Percentiles rank a stretch among this genome's conserved stretches.
Conservation (phyloP, 768 basidiomycete genomes). For the Mycena chlorophos region DNA sequence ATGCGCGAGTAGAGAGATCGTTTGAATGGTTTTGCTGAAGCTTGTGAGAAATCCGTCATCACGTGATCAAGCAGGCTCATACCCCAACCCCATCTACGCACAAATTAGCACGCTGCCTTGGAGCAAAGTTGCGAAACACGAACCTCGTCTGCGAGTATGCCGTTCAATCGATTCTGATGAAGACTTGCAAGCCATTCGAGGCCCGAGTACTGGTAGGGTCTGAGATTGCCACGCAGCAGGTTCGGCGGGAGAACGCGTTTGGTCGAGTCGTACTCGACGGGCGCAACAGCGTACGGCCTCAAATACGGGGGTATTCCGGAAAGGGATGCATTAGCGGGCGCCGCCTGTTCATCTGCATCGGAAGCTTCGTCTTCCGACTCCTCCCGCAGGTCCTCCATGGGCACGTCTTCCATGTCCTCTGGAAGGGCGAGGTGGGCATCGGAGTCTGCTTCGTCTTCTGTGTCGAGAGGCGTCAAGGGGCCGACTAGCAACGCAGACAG, state of each 20-base stretch:
- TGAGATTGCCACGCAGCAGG: constrained; percentile 81
- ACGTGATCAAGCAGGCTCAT: background rate
- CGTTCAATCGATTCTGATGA: constrained; percentile 77
- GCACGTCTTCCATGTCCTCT: too few species aligned
- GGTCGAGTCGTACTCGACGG: constrained; percentile 65
- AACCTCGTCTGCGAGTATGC: constrained; percentile 80
- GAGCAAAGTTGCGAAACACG: background rate
- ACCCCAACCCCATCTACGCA: constrained; percentile 85
- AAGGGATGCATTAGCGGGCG: too few species aligned
- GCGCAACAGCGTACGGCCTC: constrained; percentile 68
- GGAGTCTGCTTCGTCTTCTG: too few species aligned
- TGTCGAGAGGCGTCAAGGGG: too few species aligned
- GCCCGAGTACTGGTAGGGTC: constrained; percentile 92
- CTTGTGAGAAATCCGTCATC: background rate
- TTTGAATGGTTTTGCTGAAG: constrained; percentile 90
- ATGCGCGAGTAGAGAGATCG: constrained; percentile 91
- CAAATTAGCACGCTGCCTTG: background rate
- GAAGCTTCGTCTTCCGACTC: constrained; percentile 10
- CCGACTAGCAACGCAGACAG: too few species aligned
- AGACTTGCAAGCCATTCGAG: constrained; percentile 92
- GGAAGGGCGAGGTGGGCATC: too few species aligned
- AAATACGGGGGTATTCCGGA: constrained; percentile 55
- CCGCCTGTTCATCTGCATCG: constrained; percentile 1
- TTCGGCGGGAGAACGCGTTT: constrained; percentile 62
- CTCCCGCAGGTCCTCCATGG: too few species aligned